A percentile compares a stretch with the other conserved stretches of the same genome.
These are phyloP conservation scores for Udeniomyces megalosporus DNA, from an alignment of 768 basidiomycete species.

Conservation along the genomic window DNA sequence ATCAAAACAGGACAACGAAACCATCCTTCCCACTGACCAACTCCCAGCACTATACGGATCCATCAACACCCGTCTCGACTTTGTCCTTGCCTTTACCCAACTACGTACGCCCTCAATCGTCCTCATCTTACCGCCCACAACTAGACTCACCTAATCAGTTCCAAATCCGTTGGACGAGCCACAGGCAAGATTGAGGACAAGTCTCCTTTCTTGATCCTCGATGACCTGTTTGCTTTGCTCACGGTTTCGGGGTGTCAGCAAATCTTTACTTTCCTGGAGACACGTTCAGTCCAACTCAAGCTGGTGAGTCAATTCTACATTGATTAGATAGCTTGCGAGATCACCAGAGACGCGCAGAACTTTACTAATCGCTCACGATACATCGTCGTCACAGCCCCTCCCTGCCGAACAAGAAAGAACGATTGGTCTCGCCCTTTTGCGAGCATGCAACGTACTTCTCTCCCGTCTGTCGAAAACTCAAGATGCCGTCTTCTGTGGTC, in stretches of 20 bases:
- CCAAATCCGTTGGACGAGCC: not conserved
- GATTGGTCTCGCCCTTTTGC: slow-evolving; percentile 66
- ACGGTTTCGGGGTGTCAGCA: not conserved
- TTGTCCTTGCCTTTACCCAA: slow-evolving; percentile 2
- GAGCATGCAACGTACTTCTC: slow-evolving; percentile 72
- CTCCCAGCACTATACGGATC: not conserved
- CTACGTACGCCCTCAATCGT: not conserved
- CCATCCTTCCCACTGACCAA: not conserved
- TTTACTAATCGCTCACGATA: not conserved
- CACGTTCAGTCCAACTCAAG: slow-evolving; percentile 1
- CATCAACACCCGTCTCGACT: not conserved
- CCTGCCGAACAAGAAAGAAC: slow-evolving; percentile 41
- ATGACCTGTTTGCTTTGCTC: slow-evolving; percentile 4
- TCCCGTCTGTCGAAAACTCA: slow-evolving; percentile 71
- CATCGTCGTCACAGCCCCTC: not conserved
- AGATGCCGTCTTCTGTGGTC: slow-evolving; percentile 72
- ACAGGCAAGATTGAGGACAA: slow-evolving; percentile 13
- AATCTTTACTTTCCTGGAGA: slow-evolving; percentile 12
- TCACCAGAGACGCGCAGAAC: not conserved
- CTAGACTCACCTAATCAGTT: not conserved
- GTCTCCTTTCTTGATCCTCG: slow-evolving; percentile 3
- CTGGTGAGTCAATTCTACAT: not conserved
- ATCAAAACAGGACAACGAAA: not conserved
- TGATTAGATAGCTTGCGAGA: not conserved
- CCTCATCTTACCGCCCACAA: not conserved